Conservation (phyloP, 495 filamentous ascomycete genomes). For the Lepraria neglecta region DNA sequence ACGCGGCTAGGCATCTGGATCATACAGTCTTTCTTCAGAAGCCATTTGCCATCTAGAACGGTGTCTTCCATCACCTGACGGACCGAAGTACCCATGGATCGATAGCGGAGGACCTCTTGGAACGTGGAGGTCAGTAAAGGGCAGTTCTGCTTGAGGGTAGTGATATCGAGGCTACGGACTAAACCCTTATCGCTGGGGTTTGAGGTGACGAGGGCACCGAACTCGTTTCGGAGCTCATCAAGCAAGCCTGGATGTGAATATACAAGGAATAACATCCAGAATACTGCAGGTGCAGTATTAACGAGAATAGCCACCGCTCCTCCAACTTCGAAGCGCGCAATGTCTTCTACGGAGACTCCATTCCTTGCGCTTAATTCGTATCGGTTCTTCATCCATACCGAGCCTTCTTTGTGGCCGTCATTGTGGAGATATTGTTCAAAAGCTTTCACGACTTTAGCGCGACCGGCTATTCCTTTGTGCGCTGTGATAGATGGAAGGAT, state of each 20-base stretch:
- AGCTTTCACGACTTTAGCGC: slow-evolving; percentile 34
- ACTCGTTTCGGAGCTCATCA: slow-evolving; percentile 34
- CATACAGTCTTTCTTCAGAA: slow-evolving; percentile 32
- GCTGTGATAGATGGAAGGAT: slow-evolving; percentile 37
- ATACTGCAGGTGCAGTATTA: slow-evolving; percentile 43
- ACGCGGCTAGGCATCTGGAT: slow-evolving; percentile 29
- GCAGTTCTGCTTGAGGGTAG: slow-evolving; percentile 21
- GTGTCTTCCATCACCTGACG: slow-evolving; percentile 34
- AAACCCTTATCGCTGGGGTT: background rate
- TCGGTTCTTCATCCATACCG: slow-evolving; percentile 31
- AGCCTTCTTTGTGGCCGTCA: slow-evolving; percentile 34
- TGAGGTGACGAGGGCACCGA: slow-evolving; percentile 26
- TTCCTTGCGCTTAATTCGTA: slow-evolving; percentile 33
- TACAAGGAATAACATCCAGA: slow-evolving; percentile 43
- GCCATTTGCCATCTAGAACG: slow-evolving; percentile 30
- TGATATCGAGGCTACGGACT: slow-evolving; percentile 22
- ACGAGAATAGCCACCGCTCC: slow-evolving; percentile 38
- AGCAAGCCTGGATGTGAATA: slow-evolving; percentile 38
- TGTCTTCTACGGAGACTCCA: slow-evolving; percentile 36
- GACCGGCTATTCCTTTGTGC: slow-evolving; percentile 37
- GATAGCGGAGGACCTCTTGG: slow-evolving; percentile 37
- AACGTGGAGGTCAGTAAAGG: slow-evolving; percentile 37
- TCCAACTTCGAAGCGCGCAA: slow-evolving; percentile 39
- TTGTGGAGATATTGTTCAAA: slow-evolving; percentile 40
- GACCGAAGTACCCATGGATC: slow-evolving; percentile 25